phyloP scores from a whole-genome alignment of 2,329 filamentous ascomycete species.

The Aspergillus felis region DNA sequence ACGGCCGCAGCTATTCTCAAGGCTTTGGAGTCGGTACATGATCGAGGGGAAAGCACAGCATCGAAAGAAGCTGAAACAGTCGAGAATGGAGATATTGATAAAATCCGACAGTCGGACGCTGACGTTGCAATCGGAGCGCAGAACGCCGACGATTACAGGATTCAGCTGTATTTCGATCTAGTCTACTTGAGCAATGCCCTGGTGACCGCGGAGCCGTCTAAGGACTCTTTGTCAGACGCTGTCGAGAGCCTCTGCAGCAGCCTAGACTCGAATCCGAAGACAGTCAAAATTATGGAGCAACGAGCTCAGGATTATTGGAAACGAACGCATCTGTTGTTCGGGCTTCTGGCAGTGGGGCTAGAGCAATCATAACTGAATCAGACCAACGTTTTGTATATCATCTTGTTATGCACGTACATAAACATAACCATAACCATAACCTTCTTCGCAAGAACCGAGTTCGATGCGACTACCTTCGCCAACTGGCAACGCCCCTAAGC shows the following conservation, averaged over 20 bases:
- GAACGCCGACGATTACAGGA: conserved; percentile 28
- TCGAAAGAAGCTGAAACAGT: conserved; percentile 1
- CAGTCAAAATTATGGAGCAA: conserved; percentile 55
- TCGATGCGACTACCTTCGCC: not conserved
- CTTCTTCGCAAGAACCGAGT: not conserved
- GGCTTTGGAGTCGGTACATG: conserved; percentile 11
- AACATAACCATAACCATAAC: not conserved
- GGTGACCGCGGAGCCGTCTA: conserved; percentile 7
- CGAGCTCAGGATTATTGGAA: conserved; percentile 75
- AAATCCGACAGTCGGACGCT: not conserved
- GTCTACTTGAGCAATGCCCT: conserved; percentile 30
- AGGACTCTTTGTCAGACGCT: conserved; percentile 41
- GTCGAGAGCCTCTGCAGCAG: conserved; percentile 44
- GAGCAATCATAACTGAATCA: conserved; percentile 4
- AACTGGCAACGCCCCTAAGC: not conserved
- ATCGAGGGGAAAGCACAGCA: not conserved
- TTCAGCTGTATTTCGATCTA: conserved; percentile 38
- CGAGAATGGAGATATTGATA: conserved; percentile 4
- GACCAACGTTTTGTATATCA: not conserved
- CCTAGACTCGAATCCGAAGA: conserved; percentile 48
- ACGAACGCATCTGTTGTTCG: conserved; percentile 77
- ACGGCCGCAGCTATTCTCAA: conserved; percentile 19
- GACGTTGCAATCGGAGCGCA: conserved; percentile 5
- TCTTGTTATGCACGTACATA: not conserved
- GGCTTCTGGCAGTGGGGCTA: conserved; percentile 54